Base-by-base conservation (phyloP, 768 basidiomycete species). In the Gyrodon lividus region DNA sequence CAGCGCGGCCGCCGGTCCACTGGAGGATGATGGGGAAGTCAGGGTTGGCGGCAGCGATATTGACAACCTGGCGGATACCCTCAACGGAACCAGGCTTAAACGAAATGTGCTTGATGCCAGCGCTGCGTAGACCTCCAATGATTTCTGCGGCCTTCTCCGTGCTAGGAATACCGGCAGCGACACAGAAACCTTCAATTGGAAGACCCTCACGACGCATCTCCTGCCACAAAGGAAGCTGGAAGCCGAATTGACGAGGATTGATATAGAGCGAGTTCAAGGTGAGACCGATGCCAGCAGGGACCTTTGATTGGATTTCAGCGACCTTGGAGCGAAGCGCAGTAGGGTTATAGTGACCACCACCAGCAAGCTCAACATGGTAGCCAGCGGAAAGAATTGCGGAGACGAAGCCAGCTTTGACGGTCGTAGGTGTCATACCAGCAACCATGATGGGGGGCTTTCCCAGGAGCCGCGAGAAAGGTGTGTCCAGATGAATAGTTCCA, bases 391-490 rank as follows among this genome's bases (percentile, higher is more conserved):
- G 84, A 41, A 96, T 81, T 7, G 97, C 95, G 52, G 87, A 86
- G 62, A 98, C 95, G 69, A 98, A 96, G 16, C 94, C 94, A 28
- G 87, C 87, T 67, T 95, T 87, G 58, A 99, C 97, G 28, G 97
- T 99, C 1, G 88, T 88, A 0, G 97, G 97, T 0, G 97, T 99
- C 97, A 99, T 98, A 52, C 97, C 97, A 43, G 95, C 96, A 34
- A 99, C 94, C 97, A 98, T 98, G 71, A 99, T 88, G 30, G 97
- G 97, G 3, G 97, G 86, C 74, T 98, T 99, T 61, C 93, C 92
- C 38, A 99, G 72, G 39, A 99, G 81, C 53, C 97, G 90, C 44
- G 96, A 96, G 80, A 98, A 96, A 4, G 93, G 89, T 0, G 96
- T 98, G 70, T 99, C 94, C 61, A 99, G 79, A 69, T 95, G 87